Evolutionary conservation across 805 yeast genomes (phyloP).

Genomic region (Wickerhamiella slavikovae): DNA sequence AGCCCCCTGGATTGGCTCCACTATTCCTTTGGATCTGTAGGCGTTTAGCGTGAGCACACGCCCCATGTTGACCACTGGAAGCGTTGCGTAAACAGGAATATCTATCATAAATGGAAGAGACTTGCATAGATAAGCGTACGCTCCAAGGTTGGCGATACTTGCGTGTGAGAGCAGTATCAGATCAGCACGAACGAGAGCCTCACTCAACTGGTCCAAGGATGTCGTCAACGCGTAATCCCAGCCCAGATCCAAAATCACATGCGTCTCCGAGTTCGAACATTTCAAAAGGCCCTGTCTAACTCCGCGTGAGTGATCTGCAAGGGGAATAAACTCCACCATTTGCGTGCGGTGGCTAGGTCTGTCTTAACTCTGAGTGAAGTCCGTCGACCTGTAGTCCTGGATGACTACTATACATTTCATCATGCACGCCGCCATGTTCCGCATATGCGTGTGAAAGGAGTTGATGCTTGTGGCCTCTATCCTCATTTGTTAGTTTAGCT

Average conservation of each 20-base stretch:
- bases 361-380: too few species aligned
- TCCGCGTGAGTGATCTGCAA: conserved; percentile 5
- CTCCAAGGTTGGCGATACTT: conserved; percentile 59
- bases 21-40: conserved; percentile 48
- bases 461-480: too few species aligned
- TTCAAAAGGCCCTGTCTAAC: conserved; percentile 15
- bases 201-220: conserved; percentile 16
- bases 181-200: conserved; percentile 30
- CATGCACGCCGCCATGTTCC: not conserved
- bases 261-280: conserved; percentile 14
- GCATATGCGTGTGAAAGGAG: not conserved
- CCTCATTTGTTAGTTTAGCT: too few species aligned
- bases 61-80: conserved; percentile 80
- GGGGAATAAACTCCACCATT: conserved; percentile 19
- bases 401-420: not conserved
- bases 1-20: conserved; percentile 34
- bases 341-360: too few species aligned
- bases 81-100: conserved; percentile 65
- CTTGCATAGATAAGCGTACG: conserved; percentile 44
- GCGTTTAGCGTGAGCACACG: conserved; percentile 68
- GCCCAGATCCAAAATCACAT: conserved; percentile 21
- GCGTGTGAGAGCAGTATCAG: conserved; percentile 73
- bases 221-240: conserved; percentile 17
- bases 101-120: conserved; percentile 34
- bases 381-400: too few species aligned